Percentiles rank a stretch among this genome's conserved stretches.
phyloP scores from a whole-genome alignment of 78 protist genomes.

The Guillardia theta region DNA sequence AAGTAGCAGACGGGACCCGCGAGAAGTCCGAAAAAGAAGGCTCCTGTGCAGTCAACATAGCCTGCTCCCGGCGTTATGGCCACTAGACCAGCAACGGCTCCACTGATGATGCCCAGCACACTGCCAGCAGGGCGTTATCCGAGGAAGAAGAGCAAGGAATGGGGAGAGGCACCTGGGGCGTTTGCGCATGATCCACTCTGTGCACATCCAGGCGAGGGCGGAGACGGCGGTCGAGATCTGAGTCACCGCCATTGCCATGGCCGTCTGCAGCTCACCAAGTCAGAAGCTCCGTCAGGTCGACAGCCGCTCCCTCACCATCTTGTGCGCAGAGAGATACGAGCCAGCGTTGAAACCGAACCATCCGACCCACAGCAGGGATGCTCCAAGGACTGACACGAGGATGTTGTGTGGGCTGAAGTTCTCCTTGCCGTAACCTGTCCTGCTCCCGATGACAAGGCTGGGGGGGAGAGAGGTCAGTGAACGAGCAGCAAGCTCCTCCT shows the following conservation, averaged over 20 bases:
- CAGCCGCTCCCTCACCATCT: too few species aligned
- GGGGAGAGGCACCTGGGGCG: not conserved
- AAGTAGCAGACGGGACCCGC: not conserved
- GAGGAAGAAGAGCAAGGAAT: not conserved
- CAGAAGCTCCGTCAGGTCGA: too few species aligned
- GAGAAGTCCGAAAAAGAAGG: not conserved
- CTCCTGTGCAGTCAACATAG: conserved; percentile 8
- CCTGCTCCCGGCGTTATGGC: not conserved
- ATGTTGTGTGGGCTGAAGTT: not conserved
- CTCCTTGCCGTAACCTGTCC: not conserved
- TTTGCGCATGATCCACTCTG: not conserved
- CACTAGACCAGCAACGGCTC: not conserved
- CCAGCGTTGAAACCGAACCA: conserved; percentile 90
- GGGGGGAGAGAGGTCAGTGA: too few species aligned
- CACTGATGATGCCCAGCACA: not conserved
- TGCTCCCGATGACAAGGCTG: not conserved
- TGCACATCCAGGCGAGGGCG: not conserved
- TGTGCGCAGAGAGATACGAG: too few species aligned
- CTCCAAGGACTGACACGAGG: conserved; percentile 6
- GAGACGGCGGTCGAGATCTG: not conserved
- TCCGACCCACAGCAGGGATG: conserved; percentile 72
- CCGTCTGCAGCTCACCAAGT: too few species aligned
- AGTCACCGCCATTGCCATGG: conserved; percentile 2
- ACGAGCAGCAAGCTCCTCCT: too few species aligned
- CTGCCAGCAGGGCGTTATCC: not conserved